Conservation (phyloP, 768 basidiomycete species). For the Gloeophyllum trabeum region DNA sequence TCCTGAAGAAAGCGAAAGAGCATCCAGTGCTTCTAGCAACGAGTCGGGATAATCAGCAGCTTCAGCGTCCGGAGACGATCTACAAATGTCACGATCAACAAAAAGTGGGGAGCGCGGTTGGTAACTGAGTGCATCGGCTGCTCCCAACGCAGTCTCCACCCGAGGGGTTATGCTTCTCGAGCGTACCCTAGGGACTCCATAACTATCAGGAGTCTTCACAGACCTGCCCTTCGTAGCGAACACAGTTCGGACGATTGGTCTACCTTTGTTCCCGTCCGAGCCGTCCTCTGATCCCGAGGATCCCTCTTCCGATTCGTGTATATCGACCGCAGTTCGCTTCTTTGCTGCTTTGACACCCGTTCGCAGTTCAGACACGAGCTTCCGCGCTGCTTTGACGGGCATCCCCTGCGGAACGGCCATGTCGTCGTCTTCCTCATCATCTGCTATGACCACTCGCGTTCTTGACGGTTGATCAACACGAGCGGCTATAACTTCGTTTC, state of each 20-base stretch:
- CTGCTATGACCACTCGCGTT: too few species aligned
- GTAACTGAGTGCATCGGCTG: neutral
- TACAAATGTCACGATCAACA: neutral
- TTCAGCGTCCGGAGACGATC: neutral
- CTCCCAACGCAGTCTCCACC: neutral
- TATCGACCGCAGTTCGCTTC: neutral
- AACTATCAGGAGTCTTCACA: too few species aligned
- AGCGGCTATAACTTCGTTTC: too few species aligned
- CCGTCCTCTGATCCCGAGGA: too few species aligned
- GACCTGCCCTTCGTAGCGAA: too few species aligned
- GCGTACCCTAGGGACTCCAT: too few species aligned
- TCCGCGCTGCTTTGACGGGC: constrained; percentile 1
- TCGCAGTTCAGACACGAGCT: neutral
- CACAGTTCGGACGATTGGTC: too few species aligned
- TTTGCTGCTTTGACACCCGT: neutral
- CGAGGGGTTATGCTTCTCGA: neutral
- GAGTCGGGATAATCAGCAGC: neutral
- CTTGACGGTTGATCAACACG: too few species aligned
- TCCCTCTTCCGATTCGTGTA: too few species aligned
- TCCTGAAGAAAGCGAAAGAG: neutral
- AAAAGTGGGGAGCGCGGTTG: neutral
- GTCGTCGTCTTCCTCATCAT: too few species aligned
- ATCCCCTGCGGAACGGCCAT: too few species aligned
- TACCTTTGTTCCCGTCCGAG: too few species aligned
- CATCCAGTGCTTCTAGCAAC: neutral